phyloP scores from a whole-genome alignment of 1,139 yeast genomes.

The Magnusiomyces paraingens region DNA sequence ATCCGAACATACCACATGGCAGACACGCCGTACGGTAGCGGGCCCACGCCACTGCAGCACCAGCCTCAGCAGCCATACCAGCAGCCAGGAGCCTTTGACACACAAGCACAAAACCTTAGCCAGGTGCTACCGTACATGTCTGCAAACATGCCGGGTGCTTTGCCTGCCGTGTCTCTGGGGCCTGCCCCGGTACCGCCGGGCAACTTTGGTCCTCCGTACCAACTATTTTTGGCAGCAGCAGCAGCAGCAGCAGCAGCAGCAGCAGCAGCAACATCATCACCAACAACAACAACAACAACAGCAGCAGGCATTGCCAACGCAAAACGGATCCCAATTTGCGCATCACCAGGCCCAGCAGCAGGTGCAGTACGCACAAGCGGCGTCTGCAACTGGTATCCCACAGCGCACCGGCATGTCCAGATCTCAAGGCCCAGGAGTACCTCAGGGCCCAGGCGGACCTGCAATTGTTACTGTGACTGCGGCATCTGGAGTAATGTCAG shows the following conservation, averaged over 20 bases:
- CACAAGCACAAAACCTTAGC: too few relatives aligned
- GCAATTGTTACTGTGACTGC: neutral
- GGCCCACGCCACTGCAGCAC: too few relatives aligned
- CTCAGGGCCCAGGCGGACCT: too few relatives aligned
- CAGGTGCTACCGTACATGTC: too few relatives aligned
- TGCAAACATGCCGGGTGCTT: too few relatives aligned
- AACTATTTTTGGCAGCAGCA: neutral
- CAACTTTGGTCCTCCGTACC: too few relatives aligned
- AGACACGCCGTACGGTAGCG: too few relatives aligned
- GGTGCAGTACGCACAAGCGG: neutral
- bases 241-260: neutral
- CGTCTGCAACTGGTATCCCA: neutral
- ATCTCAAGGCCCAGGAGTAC: neutral
- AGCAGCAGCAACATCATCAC: neutral
- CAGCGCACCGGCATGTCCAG: neutral
- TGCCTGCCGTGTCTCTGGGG: too few relatives aligned
- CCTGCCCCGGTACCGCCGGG: too few relatives aligned
- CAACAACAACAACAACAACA: neutral
- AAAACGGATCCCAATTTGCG: neutral
- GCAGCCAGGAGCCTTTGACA: too few relatives aligned
- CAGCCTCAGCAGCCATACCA: too few relatives aligned
- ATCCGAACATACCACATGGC: too few relatives aligned
- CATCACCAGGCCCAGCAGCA: neutral
- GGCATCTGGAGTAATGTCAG: neutral
- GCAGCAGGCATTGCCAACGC: neutral